Evolutionary conservation across 495 filamentous ascomycete species (phyloP), one percentile per base, ranked within the genome.

Genomic region (Podospora didyma): DNA sequence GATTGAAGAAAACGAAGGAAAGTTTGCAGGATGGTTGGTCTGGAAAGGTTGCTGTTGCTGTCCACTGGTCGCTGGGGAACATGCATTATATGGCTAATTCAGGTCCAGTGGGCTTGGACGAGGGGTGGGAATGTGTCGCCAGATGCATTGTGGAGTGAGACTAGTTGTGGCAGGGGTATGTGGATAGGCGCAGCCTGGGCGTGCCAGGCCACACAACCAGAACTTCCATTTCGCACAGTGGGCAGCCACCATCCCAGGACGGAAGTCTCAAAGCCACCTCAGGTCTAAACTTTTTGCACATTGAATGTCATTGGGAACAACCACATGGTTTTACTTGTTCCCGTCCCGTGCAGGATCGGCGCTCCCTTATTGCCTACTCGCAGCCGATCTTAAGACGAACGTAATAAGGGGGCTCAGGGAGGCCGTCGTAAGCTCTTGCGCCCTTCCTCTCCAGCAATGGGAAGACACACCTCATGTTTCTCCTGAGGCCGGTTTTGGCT

Each of bases 31-130:
- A 37, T 35, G 37, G 45, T 50, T 53, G 46, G 51, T 49, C 39
- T 20, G 22, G 49, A 22, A 51, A 54, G 47, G 23, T 49, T 47
- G 46, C 20, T 48, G 24, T 49, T 24, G 51, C n/a, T 16, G 47
- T 49, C n/a, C n/a, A n/a, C n/a, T n/a, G 22, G 56, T 49, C 34
- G 53, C 19, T 10, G 58, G 58, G 58, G 58, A 49, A 42, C 44
- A 50, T 51, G 39, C 56, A 37, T 56, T 60, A n/a, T 60, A 60
- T 56, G 58, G 57, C 58, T 54, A 46, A 44, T 54, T 49, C 47
- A 46, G 46, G 44, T 46, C 37, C 9, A 9, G 26, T 31, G 26
- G 26, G 26, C 26, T 3, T 31, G 26, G 26, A 9, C 26, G 26
- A 31, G 26, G 26, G 23, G 55, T 26, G 49, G 53, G 58, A 60